Evolutionary conservation across 352 stramenopile species (phyloP).

Genomic region (Phytophthora citricola): DNA sequence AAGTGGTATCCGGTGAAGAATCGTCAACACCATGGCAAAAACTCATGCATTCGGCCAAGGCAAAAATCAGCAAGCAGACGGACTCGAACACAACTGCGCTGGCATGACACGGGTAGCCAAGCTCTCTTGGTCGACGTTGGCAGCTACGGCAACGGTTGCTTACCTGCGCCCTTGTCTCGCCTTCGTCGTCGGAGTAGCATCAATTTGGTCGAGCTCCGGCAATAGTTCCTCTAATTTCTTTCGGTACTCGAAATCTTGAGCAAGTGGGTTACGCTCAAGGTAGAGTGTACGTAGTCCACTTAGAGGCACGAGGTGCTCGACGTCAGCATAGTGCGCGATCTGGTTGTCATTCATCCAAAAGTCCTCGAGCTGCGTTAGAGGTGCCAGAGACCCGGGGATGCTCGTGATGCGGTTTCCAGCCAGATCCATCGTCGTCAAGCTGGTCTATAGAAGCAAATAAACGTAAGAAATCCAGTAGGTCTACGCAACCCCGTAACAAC

Average conservation of each 20-base stretch:
- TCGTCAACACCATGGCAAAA: constrained; percentile 15
- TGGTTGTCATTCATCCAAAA: constrained; percentile 85
- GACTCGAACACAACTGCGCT: constrained; percentile 15
- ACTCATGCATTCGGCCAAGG: constrained; percentile 26
- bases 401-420: constrained; percentile 83
- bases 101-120: constrained; percentile 6
- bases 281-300: constrained; percentile 93
- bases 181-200: constrained; percentile 84
- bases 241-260: constrained; percentile 95
- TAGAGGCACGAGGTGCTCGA: constrained; percentile 79
- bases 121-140: not conserved
- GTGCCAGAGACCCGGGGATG: constrained; percentile 55
- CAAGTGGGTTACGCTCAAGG: constrained; percentile 96
- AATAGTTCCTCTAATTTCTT: constrained; percentile 92
- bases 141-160: not conserved
- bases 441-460: constrained; percentile 43
- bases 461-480: constrained; percentile 2
- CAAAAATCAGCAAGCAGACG: constrained; percentile 19
- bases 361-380: constrained; percentile 63
- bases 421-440: constrained; percentile 72
- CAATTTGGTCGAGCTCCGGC: constrained; percentile 95
- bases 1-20: not conserved
- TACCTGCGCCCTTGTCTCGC: constrained; percentile 49
- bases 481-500: not conserved
- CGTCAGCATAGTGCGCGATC: constrained; percentile 65